Conservation (phyloP, 352 stramenopile genomes). For the Pythium plurisporium region DNA sequence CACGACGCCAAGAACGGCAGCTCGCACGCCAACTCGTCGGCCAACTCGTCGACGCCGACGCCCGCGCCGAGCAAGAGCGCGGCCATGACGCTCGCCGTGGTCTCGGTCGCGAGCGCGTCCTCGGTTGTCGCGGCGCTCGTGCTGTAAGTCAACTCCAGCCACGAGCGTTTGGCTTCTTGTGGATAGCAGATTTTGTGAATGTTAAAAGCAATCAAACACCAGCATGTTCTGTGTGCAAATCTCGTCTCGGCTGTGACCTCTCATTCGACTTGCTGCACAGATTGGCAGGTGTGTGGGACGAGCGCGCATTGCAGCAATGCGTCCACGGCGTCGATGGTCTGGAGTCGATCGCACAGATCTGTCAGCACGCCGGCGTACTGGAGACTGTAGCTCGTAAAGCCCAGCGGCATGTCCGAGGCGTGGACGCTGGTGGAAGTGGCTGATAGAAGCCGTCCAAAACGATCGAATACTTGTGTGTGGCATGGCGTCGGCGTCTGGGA, state of each 20-base stretch:
- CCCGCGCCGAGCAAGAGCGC: slow-evolving; percentile 45
- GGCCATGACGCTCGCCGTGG: slow-evolving; percentile 28
- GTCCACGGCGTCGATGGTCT: neutral
- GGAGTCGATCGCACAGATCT: slow-evolving; percentile 6
- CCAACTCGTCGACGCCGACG: neutral
- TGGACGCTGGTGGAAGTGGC: neutral
- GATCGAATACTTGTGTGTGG: slow-evolving; percentile 9
- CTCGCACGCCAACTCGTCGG: neutral
- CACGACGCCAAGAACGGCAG: neutral
- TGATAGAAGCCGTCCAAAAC: neutral
- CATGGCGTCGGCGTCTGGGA: slow-evolving; percentile 10
- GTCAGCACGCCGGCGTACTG: slow-evolving; percentile 38
- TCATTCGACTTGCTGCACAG: neutral
- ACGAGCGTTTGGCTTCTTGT: too few relatives aligned
- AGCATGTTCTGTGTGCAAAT: too few relatives aligned
- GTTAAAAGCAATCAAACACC: neutral
- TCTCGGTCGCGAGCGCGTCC: neutral
- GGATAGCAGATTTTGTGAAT: neutral
- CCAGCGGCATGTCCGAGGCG: slow-evolving; percentile 22
- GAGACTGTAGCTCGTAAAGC: slow-evolving; percentile 68
- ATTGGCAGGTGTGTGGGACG: too few relatives aligned
- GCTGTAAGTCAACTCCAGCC: neutral
- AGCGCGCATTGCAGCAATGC: neutral
- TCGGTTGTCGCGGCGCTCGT: neutral
- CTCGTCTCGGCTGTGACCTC: too few relatives aligned